phyloP scores from a whole-genome alignment of 345 rosid species.

The Corymbia maculata region DNA sequence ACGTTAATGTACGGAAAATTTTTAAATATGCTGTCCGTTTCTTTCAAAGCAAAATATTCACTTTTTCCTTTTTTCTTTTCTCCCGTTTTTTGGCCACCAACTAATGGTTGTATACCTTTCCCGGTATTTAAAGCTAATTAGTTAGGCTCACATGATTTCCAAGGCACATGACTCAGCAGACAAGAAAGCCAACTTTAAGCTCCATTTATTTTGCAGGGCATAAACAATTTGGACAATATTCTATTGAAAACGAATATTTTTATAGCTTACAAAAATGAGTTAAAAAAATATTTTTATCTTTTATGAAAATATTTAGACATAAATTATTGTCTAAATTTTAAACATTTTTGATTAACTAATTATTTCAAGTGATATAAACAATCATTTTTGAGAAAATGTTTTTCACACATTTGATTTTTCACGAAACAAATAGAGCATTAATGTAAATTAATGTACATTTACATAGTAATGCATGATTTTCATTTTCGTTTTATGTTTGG shows the following conservation, averaged over 20 bases:
- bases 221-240: too few species aligned
- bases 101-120: not conserved
- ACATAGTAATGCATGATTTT: not conserved
- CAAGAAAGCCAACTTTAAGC: not conserved
- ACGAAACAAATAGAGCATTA: not conserved
- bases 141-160: not conserved
- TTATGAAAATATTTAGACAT: too few species aligned
- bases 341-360: too few species aligned
- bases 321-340: too few species aligned
- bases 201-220: too few species aligned
- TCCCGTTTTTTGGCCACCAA: not conserved
- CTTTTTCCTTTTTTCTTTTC: not conserved
- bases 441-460: not conserved
- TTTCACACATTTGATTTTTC: too few species aligned
- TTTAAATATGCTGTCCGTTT: not conserved
- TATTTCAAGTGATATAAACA: too few species aligned
- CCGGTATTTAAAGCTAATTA: not conserved
- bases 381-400: too few species aligned
- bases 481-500: too few species aligned
- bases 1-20: not conserved
- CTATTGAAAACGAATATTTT: too few species aligned
- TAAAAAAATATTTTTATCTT: too few species aligned
- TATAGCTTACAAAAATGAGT: too few species aligned
- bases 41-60: not conserved
- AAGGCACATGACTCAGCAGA: not conserved